Conservation (phyloP, 495 filamentous ascomycete genomes). For the Hypoxylon fragiforme region DNA sequence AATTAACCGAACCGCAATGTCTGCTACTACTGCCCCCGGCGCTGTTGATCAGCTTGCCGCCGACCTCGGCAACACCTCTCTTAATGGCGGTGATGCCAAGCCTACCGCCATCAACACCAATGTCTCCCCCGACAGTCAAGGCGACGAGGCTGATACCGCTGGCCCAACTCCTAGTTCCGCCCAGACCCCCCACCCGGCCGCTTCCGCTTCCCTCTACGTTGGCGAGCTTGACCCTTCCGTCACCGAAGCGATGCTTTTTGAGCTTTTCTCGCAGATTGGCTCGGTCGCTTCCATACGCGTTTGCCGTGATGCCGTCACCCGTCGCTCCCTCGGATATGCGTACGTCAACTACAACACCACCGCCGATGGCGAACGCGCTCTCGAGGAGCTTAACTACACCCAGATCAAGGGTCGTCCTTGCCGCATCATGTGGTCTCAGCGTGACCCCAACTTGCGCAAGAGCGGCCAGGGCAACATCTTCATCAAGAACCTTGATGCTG, state of each 20-base stretch:
- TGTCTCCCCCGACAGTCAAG: slow-evolving; percentile 54
- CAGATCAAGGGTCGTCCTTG: slow-evolving; percentile 98
- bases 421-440: slow-evolving; percentile 99
- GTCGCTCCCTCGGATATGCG: slow-evolving; percentile 97
- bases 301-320: slow-evolving; percentile 98
- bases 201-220: slow-evolving; percentile 97
- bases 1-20: slow-evolving; percentile 56
- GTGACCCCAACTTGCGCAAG: slow-evolving; percentile 98
- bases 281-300: slow-evolving; percentile 99
- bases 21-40: slow-evolving; percentile 61
- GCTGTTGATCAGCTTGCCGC: slow-evolving; percentile 73
- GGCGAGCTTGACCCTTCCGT: slow-evolving; percentile 97
- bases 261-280: slow-evolving; percentile 99
- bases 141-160: slow-evolving; percentile 60
- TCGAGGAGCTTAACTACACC: slow-evolving; percentile 99
- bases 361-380: slow-evolving; percentile 91
- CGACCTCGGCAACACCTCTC: slow-evolving; percentile 62
- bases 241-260: slow-evolving; percentile 99
- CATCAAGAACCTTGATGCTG: slow-evolving; percentile 99
- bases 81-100: slow-evolving; percentile 65
- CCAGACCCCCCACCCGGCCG: slow-evolving; percentile 70
- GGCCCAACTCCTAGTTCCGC: slow-evolving; percentile 72
- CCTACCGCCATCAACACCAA: slow-evolving; percentile 67
- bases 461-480: slow-evolving; percentile 99
- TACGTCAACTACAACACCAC: slow-evolving; percentile 99